Conservation (phyloP, 2,329 filamentous ascomycete species). For the Gaeumannomyces tritici region DNA sequence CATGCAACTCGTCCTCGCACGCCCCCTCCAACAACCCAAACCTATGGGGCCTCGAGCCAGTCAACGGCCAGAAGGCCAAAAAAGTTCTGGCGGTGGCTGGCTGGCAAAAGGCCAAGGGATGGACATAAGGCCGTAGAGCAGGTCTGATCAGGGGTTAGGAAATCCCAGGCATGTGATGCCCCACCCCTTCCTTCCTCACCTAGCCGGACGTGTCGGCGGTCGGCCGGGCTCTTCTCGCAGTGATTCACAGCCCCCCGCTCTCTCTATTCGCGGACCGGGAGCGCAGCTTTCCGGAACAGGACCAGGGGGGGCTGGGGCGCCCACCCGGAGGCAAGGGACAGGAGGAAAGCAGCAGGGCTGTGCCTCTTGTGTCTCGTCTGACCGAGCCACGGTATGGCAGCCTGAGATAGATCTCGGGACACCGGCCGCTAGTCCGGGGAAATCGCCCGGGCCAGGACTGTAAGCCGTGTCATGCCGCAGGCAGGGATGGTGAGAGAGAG, state of each 20-base stretch:
- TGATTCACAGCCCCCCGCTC: neutral
- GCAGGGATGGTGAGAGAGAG: too few relatives aligned
- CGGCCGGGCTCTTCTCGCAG: neutral
- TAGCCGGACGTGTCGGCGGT: too few relatives aligned
- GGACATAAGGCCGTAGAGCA: neutral
- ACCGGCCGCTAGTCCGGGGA: neutral
- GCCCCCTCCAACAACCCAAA: neutral
- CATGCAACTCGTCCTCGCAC: neutral
- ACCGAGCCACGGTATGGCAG: neutral
- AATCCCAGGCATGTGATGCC: neutral
- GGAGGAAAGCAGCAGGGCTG: neutral
- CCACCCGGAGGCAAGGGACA: neutral
- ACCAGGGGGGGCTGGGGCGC: too few relatives aligned
- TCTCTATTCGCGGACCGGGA: conserved; percentile 1
- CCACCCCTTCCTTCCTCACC: neutral
- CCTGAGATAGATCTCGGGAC: neutral
- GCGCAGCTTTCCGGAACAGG: neutral
- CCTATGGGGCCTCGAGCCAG: too few relatives aligned
- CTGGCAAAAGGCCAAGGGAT: too few relatives aligned
- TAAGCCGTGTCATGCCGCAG: too few relatives aligned
- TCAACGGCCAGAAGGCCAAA: neutral
- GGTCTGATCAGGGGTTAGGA: neutral
- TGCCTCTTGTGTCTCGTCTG: neutral
- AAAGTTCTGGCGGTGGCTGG: too few relatives aligned
- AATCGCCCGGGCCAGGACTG: neutral